Evolutionary conservation across 108 stramenopile genomes (phyloP), one percentile per base, ranked within the genome.

Genomic region (Seminavis robusta): DNA sequence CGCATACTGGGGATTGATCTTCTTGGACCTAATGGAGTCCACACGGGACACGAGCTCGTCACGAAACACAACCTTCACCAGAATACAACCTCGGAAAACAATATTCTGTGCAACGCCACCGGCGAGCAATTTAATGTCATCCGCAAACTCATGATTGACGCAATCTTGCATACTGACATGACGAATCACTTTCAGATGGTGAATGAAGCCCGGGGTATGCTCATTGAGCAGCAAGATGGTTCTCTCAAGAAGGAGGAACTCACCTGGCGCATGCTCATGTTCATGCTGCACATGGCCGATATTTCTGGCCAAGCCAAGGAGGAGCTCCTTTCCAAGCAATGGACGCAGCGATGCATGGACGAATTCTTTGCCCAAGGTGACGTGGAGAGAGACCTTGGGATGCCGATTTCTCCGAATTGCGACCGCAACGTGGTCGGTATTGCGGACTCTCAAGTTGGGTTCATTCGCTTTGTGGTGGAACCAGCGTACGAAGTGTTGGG

Each of bases 81-180:
- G n/a, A n/a, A n/a, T n/a, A n/a, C n/a, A n/a, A n/a, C n/a, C n/a
- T 26, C 56, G 24, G 4, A 16, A 13, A 4, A 43, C 41, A 60
- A 70, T 26, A 37, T 69, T 1, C 44, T 77, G 23, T 30, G 45
- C n/a, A 34, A 59, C 25, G 48, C 49, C 28, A 47, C 52, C 4
- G 29, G 26, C 7, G 34, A 44, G 10, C 68, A 79, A 34, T 33
- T 41, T 10, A 20, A 52, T 1, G 4, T 21, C 21, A 79, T 81
- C 8, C 76, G 94, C 19, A 26, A 31, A 11, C 55, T 78, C 37
- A 75, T 91, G 52, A 81, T 89, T 27, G 43, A 49, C n/a, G 67
- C 78, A 15, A 77, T 94, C 39, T 54, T 94, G 16, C 79, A 79
- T 29, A 94, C 94, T 20, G 90, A 94, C 59, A 94, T 94, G 90